Percentiles rank a stretch among this genome's conserved stretches.
phyloP scores from a whole-genome alignment of 73 alveolate genomes.

The Symbiodinium pilosum region DNA sequence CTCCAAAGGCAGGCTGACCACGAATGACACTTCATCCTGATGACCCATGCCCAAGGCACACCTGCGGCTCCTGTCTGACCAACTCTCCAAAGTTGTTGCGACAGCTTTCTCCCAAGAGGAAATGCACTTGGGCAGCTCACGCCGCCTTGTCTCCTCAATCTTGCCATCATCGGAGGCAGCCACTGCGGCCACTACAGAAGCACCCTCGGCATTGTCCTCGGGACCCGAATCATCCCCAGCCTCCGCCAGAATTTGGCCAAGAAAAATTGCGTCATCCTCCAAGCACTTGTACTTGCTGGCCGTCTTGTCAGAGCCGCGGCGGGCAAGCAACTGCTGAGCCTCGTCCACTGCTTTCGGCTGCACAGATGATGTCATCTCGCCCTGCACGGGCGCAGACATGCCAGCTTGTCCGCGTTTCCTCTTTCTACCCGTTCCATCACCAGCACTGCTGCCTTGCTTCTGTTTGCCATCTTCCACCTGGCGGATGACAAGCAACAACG shows the following conservation, averaged over 20 bases:
- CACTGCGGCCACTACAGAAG: too few relatives aligned
- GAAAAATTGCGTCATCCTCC: neutral
- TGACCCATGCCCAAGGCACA: neutral
- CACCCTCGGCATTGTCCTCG: too few relatives aligned
- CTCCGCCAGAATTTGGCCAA: too few relatives aligned
- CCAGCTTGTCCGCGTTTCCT: neutral
- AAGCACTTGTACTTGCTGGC: neutral
- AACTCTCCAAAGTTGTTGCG: neutral
- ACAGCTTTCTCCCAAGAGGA: neutral
- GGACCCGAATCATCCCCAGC: too few relatives aligned
- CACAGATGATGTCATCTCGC: too few relatives aligned
- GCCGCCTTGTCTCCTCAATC: too few relatives aligned
- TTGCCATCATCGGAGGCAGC: too few relatives aligned
- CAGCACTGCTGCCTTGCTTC: too few relatives aligned
- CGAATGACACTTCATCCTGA: neutral
- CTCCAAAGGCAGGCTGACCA: neutral
- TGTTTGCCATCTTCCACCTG: too few relatives aligned
- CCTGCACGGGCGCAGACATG: neutral
- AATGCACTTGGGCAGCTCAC: too few relatives aligned
- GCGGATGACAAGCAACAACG: neutral
- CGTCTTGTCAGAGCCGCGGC: neutral
- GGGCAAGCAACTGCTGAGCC: neutral
- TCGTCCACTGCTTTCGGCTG: neutral
- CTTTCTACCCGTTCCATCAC: too few relatives aligned
- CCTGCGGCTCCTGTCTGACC: neutral